Evolutionary conservation across 2,329 filamentous ascomycete species (phyloP).

Genomic region (Microdochium trichocladiopsis): DNA sequence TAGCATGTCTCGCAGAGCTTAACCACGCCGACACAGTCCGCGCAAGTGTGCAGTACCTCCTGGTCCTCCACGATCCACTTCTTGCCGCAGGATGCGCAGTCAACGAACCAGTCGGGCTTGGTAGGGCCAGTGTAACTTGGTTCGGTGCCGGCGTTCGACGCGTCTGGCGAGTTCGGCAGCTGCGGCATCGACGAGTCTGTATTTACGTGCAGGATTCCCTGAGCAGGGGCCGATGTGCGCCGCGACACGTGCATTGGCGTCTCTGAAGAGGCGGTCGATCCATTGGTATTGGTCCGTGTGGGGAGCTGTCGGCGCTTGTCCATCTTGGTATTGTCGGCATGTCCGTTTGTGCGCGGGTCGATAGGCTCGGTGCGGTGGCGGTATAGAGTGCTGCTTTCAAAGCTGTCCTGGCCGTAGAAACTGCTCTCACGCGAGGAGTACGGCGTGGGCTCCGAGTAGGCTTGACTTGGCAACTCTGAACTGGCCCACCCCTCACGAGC

Average conservation of each 20-base stretch:
- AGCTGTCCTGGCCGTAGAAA: background rate
- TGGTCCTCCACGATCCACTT: conserved; percentile 13
- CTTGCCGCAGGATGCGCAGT: conserved; percentile 16
- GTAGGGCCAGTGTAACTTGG: background rate
- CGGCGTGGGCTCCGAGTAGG: background rate
- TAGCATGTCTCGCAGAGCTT: conserved; percentile 14
- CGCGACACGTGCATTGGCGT: background rate
- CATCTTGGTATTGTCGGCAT: background rate
- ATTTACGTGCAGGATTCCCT: background rate
- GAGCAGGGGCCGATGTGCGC: background rate
- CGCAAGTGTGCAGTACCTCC: conserved; percentile 15
- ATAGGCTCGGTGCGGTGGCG: background rate
- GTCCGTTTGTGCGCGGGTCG: background rate
- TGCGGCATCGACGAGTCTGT: background rate
- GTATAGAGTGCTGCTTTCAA: background rate
- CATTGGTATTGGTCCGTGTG: background rate
- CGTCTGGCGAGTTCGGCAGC: background rate
- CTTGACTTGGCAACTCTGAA: background rate
- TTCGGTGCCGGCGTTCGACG: conserved; percentile 5
- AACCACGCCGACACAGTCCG: conserved; percentile 14
- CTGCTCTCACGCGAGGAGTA: background rate
- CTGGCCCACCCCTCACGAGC: background rate
- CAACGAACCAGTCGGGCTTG: conserved; percentile 12
- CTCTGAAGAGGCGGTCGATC: background rate
- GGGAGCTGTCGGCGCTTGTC: background rate